A percentile compares a stretch with the other conserved stretches of the same genome.
These are phyloP conservation scores for Betula pendula DNA, from an alignment of 306 rosid genomes.

Conservation along the genomic window DNA sequence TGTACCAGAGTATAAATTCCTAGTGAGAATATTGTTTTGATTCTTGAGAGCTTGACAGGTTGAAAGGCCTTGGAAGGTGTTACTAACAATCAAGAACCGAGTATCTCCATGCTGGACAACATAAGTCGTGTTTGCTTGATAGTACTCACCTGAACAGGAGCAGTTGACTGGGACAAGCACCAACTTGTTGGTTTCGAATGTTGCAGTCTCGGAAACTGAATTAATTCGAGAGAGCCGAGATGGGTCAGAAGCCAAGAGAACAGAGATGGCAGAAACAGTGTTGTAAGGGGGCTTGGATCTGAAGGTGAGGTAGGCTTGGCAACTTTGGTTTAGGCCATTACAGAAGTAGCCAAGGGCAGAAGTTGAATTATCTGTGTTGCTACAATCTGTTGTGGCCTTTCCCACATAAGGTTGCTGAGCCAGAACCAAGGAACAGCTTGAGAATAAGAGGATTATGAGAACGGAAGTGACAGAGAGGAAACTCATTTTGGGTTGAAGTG, in stretches of 20 bases:
- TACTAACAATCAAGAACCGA: constrained; percentile 38
- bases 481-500: no score
- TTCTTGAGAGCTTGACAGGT: constrained; percentile 68
- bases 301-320: constrained; percentile 78
- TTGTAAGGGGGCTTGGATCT: constrained; percentile 62
- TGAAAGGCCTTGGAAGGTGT: constrained; percentile 69
- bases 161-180: constrained; percentile 73
- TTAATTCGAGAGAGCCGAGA: constrained; percentile 52
- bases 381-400: constrained; percentile 46
- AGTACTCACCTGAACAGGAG: constrained; percentile 67
- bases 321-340: constrained; percentile 52
- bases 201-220: constrained; percentile 41
- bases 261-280: constrained; percentile 62
- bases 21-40: constrained; percentile 36
- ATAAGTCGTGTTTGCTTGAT: constrained; percentile 64
- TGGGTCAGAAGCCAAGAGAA: constrained; percentile 56
- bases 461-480: no score
- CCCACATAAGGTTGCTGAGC: constrained; percentile 82
- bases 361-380: constrained; percentile 30
- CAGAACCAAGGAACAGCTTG: constrained; percentile 25
- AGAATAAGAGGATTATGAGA: no score
- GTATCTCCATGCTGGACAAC: constrained; percentile 33
- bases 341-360: constrained; percentile 73
- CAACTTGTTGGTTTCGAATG: constrained; percentile 51
- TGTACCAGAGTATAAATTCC: constrained; percentile 35